Percentiles rank a stretch among this genome's conserved stretches.
These are phyloP conservation scores for Spiraea crenata DNA, from an alignment of 331 rosid genomes.

Conservation along the genomic window DNA sequence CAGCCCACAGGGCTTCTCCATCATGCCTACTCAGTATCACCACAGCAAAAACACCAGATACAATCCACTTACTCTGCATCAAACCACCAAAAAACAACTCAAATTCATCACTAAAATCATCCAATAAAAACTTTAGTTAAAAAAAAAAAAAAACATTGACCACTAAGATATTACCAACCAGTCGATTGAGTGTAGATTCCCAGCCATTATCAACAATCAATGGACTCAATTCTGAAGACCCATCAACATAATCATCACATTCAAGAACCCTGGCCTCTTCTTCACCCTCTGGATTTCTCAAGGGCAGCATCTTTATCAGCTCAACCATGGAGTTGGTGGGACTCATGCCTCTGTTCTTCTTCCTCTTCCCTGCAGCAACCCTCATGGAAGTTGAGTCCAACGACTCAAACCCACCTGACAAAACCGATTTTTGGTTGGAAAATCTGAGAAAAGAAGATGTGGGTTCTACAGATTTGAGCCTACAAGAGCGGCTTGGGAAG, in stretches of 20 bases:
- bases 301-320: conserved; percentile 29
- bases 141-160: neutral
- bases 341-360: conserved; percentile 19
- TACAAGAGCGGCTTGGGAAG: neutral
- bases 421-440: conserved; percentile 35
- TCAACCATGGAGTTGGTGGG: conserved; percentile 38
- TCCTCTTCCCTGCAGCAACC: conserved; percentile 6
- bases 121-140: neutral
- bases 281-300: conserved; percentile 34
- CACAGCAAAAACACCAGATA: conserved; percentile 50
- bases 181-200: conserved; percentile 58
- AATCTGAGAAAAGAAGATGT: conserved; percentile 4
- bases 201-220: conserved; percentile 25
- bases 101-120: conserved; percentile 20
- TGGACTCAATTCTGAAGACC: conserved; percentile 30
- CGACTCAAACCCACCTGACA: conserved; percentile 18
- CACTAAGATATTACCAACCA: conserved; percentile 48
- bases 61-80: conserved; percentile 91
- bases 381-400: conserved; percentile 1
- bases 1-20: conserved; percentile 73
- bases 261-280: conserved; percentile 46
- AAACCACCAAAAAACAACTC: conserved; percentile 6
- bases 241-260: conserved; percentile 50
- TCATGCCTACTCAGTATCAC: conserved; percentile 78
- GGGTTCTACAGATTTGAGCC: conserved; percentile 27